A percentile compares a stretch with the other conserved stretches of the same genome.
phyloP scores from a whole-genome alignment of 129 eudicot genomes.

The Centaurea solstitialis region DNA sequence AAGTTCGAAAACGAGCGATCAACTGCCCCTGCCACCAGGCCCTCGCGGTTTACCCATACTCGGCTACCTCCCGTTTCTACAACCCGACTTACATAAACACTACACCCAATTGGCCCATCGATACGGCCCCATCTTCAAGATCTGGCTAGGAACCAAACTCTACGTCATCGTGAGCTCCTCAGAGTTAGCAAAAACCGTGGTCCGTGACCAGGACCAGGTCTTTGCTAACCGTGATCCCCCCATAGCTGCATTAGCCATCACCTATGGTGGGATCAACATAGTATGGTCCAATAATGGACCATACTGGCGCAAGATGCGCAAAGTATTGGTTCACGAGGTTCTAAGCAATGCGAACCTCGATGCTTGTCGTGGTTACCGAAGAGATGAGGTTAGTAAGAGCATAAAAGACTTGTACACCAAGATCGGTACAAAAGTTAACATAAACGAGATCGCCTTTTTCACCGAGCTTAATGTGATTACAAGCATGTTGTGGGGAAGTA shows the following conservation, averaged over 20 bases:
- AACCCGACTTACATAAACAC: slow-evolving; percentile 18
- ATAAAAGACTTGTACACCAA: not conserved
- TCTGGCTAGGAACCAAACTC: slow-evolving; percentile 30
- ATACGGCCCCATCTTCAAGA: slow-evolving; percentile 38
- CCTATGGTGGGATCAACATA: slow-evolving; percentile 23
- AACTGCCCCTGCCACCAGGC: slow-evolving; percentile 13
- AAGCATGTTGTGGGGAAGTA: slow-evolving; percentile 38
- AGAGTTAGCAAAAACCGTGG: slow-evolving; percentile 14
- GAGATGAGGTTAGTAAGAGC: slow-evolving; percentile 20
- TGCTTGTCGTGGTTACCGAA: slow-evolving; percentile 10
- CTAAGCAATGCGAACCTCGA: slow-evolving; percentile 24
- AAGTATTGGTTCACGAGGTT: slow-evolving; percentile 25
- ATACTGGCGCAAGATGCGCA: slow-evolving; percentile 33
- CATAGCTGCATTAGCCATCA: not conserved
- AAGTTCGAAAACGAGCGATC: not conserved
- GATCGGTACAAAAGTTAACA: slow-evolving; percentile 13
- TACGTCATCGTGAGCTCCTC: slow-evolving; percentile 31
- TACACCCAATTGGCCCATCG: slow-evolving; percentile 15
- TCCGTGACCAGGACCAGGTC: slow-evolving; percentile 25
- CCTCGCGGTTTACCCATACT: slow-evolving; percentile 32
- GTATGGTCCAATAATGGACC: slow-evolving; percentile 19
- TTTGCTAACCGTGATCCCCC: slow-evolving; percentile 19
- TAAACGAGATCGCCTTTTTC: slow-evolving; percentile 7
- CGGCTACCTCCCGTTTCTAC: slow-evolving; percentile 33
- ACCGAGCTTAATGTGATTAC: slow-evolving; percentile 11